These are phyloP conservation scores for Hypoxylon fuscum DNA, from an alignment of 495 filamentous ascomycete species.

Conservation along the genomic window DNA sequence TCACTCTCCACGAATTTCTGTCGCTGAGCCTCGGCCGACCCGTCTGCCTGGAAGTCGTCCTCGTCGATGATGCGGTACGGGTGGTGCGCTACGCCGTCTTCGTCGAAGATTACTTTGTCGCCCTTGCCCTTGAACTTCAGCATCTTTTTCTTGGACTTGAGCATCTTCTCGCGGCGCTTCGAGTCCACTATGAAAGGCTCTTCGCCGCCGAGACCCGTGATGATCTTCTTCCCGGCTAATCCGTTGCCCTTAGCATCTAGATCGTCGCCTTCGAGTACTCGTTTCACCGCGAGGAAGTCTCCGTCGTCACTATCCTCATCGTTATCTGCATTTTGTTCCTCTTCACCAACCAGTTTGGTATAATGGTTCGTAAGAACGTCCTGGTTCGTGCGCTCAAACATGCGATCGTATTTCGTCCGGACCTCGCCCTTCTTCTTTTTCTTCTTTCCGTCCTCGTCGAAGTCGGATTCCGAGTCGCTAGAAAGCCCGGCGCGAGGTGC, in stretches of 20 bases:
- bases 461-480: constrained; percentile 58
- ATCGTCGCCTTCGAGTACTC: constrained; percentile 70
- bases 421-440: constrained; percentile 70
- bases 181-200: constrained; percentile 85
- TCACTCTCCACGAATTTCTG: constrained; percentile 79
- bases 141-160: constrained; percentile 93
- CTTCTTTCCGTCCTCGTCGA: constrained; percentile 61
- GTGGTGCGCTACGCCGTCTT: constrained; percentile 84
- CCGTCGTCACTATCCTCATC: constrained; percentile 65
- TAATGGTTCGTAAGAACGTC: constrained; percentile 95
- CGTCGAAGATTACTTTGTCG: constrained; percentile 87
- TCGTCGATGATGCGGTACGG: constrained; percentile 89
- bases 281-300: constrained; percentile 90
- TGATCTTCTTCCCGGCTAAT: constrained; percentile 55
- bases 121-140: constrained; percentile 86
- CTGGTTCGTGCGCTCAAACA: constrained; percentile 95
- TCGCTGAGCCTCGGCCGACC: constrained; percentile 77
- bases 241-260: constrained; percentile 43
- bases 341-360: constrained; percentile 80
- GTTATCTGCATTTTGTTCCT: constrained; percentile 54
- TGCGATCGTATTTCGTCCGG: constrained; percentile 92
- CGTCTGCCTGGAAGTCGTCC: constrained; percentile 75
- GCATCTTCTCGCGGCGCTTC: constrained; percentile 89
- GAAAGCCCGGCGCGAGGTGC: constrained; percentile 69
- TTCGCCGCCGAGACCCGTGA: constrained; percentile 61